Base-by-base conservation (phyloP, 805 yeast species). In the Candida boidinii region DNA sequence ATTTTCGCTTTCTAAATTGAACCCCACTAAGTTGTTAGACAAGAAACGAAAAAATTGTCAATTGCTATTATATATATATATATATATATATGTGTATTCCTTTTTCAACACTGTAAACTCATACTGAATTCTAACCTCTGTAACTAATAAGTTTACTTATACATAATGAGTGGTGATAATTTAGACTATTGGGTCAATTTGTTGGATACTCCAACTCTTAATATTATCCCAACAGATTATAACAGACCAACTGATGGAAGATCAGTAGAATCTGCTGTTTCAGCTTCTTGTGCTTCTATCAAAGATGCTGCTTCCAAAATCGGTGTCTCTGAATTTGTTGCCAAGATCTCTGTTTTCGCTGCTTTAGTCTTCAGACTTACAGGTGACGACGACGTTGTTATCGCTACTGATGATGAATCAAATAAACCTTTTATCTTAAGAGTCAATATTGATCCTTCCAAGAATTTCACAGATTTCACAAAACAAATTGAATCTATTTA, bases 331-430 rank as follows among this genome's bases (percentile, higher is more conserved):
- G 46, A 52, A 6, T 83, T 79, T 53, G 49, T 63, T 8, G 56
- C 71, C 12, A 76, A 78, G 1, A 63, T 85, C 39, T 63, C 95
- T 13, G 72, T 72, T 1, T 83, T 78, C 59, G 73, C 80, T 17
- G 74, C 80, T 1, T 66, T 90, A 36, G 67, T 85, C 24, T 79
- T 72, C 56, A 68, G 97, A 50, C 63, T 85, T 29, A 81, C 96
- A 2, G 97, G 96, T 17, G 97, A 90, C 53, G 96, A 90, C 43
- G 96, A 90, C 48, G 78, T 92, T 31, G 78, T 81, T n/a, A 61
- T 90, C 39, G 87, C 88, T n/a, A 76, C 87, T 0, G 76, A 79
- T 44, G 55, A 69, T 17, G 44, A 58, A 3, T n/a, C n/a, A n/a
- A n/a, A n/a, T n/a, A n/a, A n/a, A n/a, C 74, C 74, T 18, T 71